phyloP scores from a whole-genome alignment of 176 grass and related monocot genomes.

The Guadua angustifolia region DNA sequence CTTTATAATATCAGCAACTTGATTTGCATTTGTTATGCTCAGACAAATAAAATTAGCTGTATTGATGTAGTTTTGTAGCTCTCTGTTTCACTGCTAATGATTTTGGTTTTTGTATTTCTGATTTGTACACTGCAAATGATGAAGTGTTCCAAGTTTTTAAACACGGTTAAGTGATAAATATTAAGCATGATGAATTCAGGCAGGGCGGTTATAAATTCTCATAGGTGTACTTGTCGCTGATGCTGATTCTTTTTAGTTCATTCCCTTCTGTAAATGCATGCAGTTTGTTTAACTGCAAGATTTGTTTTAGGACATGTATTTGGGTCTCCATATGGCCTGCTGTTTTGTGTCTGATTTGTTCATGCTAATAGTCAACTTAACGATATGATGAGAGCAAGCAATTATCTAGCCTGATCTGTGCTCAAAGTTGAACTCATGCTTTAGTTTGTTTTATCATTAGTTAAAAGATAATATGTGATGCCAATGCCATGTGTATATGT shows the following conservation, averaged over 20 bases:
- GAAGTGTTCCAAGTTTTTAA: not conserved
- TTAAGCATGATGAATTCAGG: not conserved
- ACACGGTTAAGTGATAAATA: not conserved
- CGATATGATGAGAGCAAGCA: no score
- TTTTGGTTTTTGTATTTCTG: not conserved
- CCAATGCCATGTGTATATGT: not conserved
- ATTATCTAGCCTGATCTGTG: no score
- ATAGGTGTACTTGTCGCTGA: not conserved
- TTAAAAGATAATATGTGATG: not conserved
- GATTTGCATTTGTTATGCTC: not conserved
- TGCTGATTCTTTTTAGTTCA: not conserved
- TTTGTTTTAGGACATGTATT: not conserved
- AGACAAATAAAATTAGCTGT: not conserved
- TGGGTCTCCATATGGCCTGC: not conserved
- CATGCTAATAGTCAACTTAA: not conserved
- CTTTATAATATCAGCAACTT: not conserved
- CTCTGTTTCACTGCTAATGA: not conserved
- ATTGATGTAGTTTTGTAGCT: not conserved
- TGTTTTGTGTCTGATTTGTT: slow-evolving; percentile 7
- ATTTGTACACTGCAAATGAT: not conserved
- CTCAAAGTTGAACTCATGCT: not conserved
- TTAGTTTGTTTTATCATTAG: not conserved
- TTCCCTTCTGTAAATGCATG: not conserved
- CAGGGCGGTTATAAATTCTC: not conserved
- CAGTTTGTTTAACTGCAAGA: not conserved